Conservation (phyloP, 192 early-diverging fungal species). For the Funneliformis geosporum region DNA sequence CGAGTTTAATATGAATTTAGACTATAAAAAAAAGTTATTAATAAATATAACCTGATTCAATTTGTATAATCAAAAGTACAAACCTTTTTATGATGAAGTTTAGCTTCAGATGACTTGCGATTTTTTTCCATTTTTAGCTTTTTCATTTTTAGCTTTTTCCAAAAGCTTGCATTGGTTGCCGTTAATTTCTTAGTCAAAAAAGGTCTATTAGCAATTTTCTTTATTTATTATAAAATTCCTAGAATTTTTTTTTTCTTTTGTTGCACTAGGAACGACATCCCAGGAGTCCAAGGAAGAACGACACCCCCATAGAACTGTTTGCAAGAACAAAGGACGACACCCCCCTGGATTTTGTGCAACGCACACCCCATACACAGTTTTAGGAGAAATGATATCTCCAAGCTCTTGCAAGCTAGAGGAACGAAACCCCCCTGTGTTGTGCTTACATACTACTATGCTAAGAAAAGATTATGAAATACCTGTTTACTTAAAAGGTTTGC, state of each 20-base stretch:
- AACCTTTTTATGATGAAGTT: slow-evolving; percentile 1
- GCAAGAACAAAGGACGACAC: not conserved
- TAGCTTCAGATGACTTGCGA: not conserved
- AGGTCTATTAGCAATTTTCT: not conserved
- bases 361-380: not conserved
- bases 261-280: no score
- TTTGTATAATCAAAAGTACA: not conserved
- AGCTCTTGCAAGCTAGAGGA: not conserved
- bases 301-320: not conserved
- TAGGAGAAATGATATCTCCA: not conserved
- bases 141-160: slow-evolving; percentile 2
- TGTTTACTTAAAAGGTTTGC: no score
- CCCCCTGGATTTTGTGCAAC: not conserved
- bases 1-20: not conserved
- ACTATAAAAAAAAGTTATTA: slow-evolving; percentile 7
- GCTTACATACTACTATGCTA: not conserved
- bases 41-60: slow-evolving; percentile 1
- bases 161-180: not conserved
- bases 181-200: not conserved
- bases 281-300: not conserved
- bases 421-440: no score
- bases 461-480: no score
- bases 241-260: no score
- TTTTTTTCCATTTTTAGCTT: slow-evolving; percentile 3
- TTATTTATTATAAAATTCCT: no score